Evolutionary conservation across 2,329 filamentous ascomycete genomes (phyloP).

Genomic region (Berkeleyomyces basicola): DNA sequence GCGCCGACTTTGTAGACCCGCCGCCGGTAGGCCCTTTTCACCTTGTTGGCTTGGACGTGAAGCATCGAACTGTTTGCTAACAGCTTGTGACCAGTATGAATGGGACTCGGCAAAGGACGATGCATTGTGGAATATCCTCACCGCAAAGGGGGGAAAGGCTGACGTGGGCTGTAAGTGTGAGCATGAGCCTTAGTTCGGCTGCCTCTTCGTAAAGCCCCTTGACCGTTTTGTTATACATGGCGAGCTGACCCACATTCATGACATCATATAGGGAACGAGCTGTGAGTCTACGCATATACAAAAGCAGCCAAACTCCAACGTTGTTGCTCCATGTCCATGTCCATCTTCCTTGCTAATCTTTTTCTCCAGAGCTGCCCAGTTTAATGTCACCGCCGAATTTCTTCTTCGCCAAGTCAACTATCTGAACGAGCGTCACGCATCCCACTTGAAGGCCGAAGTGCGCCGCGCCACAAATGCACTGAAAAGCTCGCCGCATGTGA

Average conservation of each 20-base stretch:
- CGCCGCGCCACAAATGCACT: slow-evolving; percentile 49
- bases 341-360: background rate
- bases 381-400: slow-evolving; percentile 76
- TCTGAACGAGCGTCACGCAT: slow-evolving; percentile 79
- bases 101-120: slow-evolving; percentile 84
- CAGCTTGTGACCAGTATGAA: slow-evolving; percentile 21
- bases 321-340: background rate
- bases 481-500: slow-evolving; percentile 34
- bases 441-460: slow-evolving; percentile 81
- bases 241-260: slow-evolving; percentile 14
- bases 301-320: background rate
- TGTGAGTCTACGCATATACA: slow-evolving; percentile 35
- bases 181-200: background rate
- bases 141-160: slow-evolving; percentile 62
- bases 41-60: background rate
- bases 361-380: slow-evolving; percentile 45
- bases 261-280: slow-evolving; percentile 45
- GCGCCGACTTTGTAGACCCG: slow-evolving; percentile 80
- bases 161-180: slow-evolving; percentile 54
- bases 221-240: background rate
- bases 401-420: slow-evolving; percentile 86
- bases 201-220: background rate
- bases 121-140: slow-evolving; percentile 77
- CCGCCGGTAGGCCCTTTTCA: slow-evolving; percentile 44
- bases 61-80: background rate